phyloP scores from a whole-genome alignment of 2,329 filamentous ascomycete species.

The Hymenoscyphus occultus region DNA sequence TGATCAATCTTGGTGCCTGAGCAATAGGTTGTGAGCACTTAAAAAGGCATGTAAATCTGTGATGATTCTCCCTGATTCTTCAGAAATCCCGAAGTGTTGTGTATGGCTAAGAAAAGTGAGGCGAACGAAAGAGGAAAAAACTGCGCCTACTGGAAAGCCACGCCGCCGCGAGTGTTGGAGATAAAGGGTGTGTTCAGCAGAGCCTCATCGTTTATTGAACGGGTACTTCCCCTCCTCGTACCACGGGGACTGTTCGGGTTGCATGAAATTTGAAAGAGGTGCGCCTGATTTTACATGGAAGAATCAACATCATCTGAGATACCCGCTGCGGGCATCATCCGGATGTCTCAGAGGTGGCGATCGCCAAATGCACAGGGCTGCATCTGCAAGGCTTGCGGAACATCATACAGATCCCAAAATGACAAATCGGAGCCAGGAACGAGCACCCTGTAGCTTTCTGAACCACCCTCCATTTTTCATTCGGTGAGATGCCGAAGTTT shows the following conservation, averaged over 20 bases:
- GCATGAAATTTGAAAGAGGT: constrained; percentile 1
- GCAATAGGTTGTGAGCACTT: neutral
- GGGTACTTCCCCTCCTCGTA: constrained; percentile 3
- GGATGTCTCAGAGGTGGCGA: neutral
- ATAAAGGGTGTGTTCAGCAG: neutral
- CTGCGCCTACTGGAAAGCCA: constrained; percentile 1
- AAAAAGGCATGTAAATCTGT: constrained; percentile 3
- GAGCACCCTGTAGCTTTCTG: neutral
- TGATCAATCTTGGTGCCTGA: constrained; percentile 9
- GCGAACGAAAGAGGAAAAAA: constrained; percentile 10
- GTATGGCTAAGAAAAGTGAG: constrained; percentile 9
- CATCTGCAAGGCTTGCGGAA: constrained; percentile 1
- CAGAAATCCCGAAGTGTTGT: constrained; percentile 8
- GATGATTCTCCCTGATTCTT: neutral
- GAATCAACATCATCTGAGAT: neutral
- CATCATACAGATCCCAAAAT: neutral
- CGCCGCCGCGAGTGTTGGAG: constrained; percentile 2
- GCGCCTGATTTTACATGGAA: neutral
- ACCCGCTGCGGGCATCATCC: neutral
- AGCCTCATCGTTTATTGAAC: constrained; percentile 5
- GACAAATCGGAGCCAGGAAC: constrained; percentile 8
- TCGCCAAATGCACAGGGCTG: constrained; percentile 6
- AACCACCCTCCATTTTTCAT: neutral
- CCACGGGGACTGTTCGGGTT: neutral
- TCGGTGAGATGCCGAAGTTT: neutral